phyloP scores from a whole-genome alignment of 2,329 filamentous ascomycete genomes.

The Aspergillus unguis region DNA sequence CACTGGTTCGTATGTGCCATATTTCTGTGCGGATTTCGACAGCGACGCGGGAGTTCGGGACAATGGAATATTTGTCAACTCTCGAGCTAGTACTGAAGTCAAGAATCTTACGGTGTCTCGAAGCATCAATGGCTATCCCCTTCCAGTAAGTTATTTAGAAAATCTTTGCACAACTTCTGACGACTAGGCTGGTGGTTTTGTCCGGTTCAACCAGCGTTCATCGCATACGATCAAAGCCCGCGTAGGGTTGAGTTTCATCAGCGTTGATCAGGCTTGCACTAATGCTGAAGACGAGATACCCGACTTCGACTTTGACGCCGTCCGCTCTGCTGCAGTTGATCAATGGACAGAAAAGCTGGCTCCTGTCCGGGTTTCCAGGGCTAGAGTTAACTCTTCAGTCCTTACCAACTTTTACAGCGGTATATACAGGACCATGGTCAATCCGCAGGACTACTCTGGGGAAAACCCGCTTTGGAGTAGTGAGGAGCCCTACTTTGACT shows the following conservation, averaged over 20 bases:
- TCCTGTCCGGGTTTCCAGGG: constrained; percentile 35
- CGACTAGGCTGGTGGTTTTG: constrained; percentile 58
- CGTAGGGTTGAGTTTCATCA: constrained; percentile 68
- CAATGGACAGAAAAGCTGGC: constrained; percentile 58
- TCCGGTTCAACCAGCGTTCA: constrained; percentile 55
- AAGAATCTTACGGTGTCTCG: constrained; percentile 55
- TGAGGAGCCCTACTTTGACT: constrained; percentile 67
- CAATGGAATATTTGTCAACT: constrained; percentile 62
- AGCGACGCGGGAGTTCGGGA: constrained; percentile 54
- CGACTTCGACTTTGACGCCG: constrained; percentile 58
- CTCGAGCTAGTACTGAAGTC: constrained; percentile 53
- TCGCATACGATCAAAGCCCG: constrained; percentile 58
- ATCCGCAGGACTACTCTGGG: constrained; percentile 68
- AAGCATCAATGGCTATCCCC: constrained; percentile 58
- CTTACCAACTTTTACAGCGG: constrained; percentile 64
- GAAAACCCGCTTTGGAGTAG: constrained; percentile 67
- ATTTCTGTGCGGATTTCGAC: constrained; percentile 67
- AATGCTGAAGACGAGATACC: constrained; percentile 67
- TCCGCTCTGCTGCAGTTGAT: constrained; percentile 50
- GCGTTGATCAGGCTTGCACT: constrained; percentile 60
- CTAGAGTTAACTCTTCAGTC: constrained; percentile 28
- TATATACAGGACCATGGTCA: constrained; percentile 66
- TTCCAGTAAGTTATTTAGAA: constrained; percentile 25
- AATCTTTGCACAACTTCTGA: background rate
- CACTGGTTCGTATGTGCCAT: constrained; percentile 55